These are phyloP conservation scores for Biscutella laevigata DNA, from an alignment of 441 rosid species.

Conservation along the genomic window DNA sequence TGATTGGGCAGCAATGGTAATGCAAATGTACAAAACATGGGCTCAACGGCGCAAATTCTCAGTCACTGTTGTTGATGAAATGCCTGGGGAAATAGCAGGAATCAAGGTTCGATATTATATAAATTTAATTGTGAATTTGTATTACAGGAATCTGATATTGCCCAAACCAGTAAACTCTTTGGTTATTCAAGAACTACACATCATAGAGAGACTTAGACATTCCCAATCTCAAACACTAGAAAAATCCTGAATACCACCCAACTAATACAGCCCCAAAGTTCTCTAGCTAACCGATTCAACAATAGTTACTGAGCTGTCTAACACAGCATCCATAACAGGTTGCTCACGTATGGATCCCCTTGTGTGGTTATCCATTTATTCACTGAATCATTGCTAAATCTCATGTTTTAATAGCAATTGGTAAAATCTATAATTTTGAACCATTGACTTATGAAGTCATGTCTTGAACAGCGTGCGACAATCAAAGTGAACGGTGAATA, in stretches of 20 bases:
- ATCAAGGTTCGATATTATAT: constrained; percentile 55
- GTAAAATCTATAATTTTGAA: background rate
- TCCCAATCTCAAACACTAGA: background rate
- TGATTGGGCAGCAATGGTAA: constrained; percentile 95
- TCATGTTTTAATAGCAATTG: background rate
- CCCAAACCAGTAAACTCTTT: background rate
- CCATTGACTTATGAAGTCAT: background rate
- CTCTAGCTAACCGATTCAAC: background rate
- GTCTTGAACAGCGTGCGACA: constrained; percentile 70
- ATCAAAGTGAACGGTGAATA: constrained; percentile 84
- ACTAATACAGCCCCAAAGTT: background rate
- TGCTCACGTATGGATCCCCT: background rate
- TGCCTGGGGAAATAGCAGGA: constrained; percentile 88
- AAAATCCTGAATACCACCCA: background rate
- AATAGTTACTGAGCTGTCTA: background rate
- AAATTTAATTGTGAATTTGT: background rate
- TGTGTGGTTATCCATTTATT: background rate
- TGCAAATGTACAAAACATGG: constrained; percentile 89
- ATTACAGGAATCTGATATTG: background rate
- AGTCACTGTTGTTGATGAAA: constrained; percentile 73
- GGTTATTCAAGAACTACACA: background rate
- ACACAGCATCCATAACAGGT: background rate
- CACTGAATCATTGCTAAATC: background rate
- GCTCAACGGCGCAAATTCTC: constrained; percentile 61
- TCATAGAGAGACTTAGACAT: background rate